Conservation (phyloP, 2,329 filamentous ascomycete genomes). For the Magnaporthiopsis incrustans region DNA sequence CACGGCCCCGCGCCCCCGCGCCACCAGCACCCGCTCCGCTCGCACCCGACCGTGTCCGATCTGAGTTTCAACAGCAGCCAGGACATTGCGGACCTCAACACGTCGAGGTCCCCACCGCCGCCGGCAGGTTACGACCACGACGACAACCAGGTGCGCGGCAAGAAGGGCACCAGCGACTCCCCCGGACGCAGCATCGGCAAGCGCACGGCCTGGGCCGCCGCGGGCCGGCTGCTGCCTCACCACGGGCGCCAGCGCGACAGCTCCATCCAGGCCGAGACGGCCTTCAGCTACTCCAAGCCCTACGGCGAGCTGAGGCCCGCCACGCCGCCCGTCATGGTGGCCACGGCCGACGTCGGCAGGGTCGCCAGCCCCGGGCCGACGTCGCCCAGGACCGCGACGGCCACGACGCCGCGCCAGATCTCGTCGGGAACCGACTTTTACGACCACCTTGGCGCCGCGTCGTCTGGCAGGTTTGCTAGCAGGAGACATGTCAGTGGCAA, state of each 20-base stretch:
- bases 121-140: not conserved
- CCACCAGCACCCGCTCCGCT: slow-evolving; percentile 41
- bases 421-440: slow-evolving; percentile 52
- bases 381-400: slow-evolving; percentile 18
- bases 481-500: slow-evolving; percentile 65
- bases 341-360: slow-evolving; percentile 16
- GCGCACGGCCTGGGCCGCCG: slow-evolving; percentile 3
- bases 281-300: slow-evolving; percentile 43
- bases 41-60: slow-evolving; percentile 43
- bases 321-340: slow-evolving; percentile 46
- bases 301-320: slow-evolving; percentile 49
- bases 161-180: slow-evolving; percentile 8
- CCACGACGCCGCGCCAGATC: slow-evolving; percentile 37
- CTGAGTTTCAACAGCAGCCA: slow-evolving; percentile 32
- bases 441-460: slow-evolving; percentile 19
- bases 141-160: not conserved
- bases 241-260: slow-evolving; percentile 32
- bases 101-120: not conserved
- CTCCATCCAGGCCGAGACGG: slow-evolving; percentile 40
- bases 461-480: slow-evolving; percentile 21
- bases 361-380: not conserved
- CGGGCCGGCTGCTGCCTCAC: not conserved
- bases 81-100: slow-evolving; percentile 36
- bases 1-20: slow-evolving; percentile 3
- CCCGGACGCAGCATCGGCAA: slow-evolving; percentile 6